Percentiles rank a stretch among this genome's conserved stretches.
These are phyloP conservation scores for Coemansia sp. DNA, from an alignment of 192 early-diverging fungal species.

Conservation along the genomic window DNA sequence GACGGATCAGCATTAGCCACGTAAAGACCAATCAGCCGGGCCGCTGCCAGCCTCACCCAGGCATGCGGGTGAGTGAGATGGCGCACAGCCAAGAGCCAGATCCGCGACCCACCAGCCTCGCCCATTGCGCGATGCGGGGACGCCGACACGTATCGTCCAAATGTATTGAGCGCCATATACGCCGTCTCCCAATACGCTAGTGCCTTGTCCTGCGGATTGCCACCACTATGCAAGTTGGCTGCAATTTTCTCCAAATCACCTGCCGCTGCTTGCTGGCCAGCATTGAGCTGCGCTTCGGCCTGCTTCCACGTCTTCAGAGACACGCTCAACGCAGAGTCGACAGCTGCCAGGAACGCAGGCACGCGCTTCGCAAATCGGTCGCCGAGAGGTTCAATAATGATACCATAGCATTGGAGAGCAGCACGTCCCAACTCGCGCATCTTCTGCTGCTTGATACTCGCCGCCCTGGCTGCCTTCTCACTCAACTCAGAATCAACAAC, in stretches of 20 bases:
- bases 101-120: constrained; percentile 41
- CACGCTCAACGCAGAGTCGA: constrained; percentile 57
- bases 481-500: constrained; percentile 11
- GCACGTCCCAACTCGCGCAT: constrained; percentile 71
- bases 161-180: constrained; percentile 80
- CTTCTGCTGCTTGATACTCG: constrained; percentile 23
- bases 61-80: constrained; percentile 85
- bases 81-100: constrained; percentile 71
- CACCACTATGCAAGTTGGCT: constrained; percentile 38
- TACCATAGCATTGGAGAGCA: constrained; percentile 81
- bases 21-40: constrained; percentile 74
- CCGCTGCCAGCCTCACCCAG: constrained; percentile 80
- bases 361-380: constrained; percentile 60
- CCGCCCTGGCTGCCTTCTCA: constrained; percentile 6
- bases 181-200: constrained; percentile 77
- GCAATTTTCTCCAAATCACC: constrained; percentile 57
- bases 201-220: constrained; percentile 57
- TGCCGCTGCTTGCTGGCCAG: constrained; percentile 17
- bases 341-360: constrained; percentile 55
- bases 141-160: constrained; percentile 67
- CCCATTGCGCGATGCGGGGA: constrained; percentile 60
- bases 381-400: constrained; percentile 79
- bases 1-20: constrained; percentile 70
- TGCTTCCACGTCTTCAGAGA: constrained; percentile 52
- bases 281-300: constrained; percentile 45